Evolutionary conservation across 306 rosid species (phyloP), one percentile per base, ranked within the genome.

Genomic region (Gillenia trifoliata): DNA sequence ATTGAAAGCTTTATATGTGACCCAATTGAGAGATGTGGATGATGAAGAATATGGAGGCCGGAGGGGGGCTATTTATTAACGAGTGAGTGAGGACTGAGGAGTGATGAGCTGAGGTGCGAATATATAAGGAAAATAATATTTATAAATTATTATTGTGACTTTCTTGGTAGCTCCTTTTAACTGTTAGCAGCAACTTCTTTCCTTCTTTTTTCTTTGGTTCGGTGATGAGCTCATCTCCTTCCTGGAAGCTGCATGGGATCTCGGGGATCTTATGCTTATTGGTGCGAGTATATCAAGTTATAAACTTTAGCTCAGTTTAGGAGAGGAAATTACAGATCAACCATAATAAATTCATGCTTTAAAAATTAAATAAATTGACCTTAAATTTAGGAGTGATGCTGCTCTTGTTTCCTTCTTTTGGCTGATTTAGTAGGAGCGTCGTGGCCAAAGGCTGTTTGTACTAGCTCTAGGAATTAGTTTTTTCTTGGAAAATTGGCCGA

Each of bases 241-340:
- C 90, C 80, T 72, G 84, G 90, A 88, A 88, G 82, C 64, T 88
- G 87, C 90, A 77, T 72, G 61, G 30, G 57, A 38, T 36, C 25
- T 38, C 13, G 7, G 26, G 59, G 49, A 61, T 34, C 12, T 62
- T 55, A 30, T 29, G 57, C 59, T 1, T 45, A 69, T 30, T 62
- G n/a, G 22, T 31, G 22, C 40, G 5, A 1, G 4, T 16, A 1
- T 13, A 62, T 3, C 2, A 62, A 30, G 25, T 62, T 19, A 34
- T 31, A 7, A 31, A 8, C 43, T 15, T 19, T 64, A 36, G 49
- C 23, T 62, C 29, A 25, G 22, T 19, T 47, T 12, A 52, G 17
- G 28, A 33, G 11, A 61, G 40, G 17, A 12, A 70, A 59, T 69
- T 77, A 75, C 77, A 72, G 34, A 17, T 56, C 38, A 56, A 26